These are phyloP conservation scores for Centrapalus pauciflorus DNA, from an alignment of 129 eudicot species.

Conservation along the genomic window DNA sequence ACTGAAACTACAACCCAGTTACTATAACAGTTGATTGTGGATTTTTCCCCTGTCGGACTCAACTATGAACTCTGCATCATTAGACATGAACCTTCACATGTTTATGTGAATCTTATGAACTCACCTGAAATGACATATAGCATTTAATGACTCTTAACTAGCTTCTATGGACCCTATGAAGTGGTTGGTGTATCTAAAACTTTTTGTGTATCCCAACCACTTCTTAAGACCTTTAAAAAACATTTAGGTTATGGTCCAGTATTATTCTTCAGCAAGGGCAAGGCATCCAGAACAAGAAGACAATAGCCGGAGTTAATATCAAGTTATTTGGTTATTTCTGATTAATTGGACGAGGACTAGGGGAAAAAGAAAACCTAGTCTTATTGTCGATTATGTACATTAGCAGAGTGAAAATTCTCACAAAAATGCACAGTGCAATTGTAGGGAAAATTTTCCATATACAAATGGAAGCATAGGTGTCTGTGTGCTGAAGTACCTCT, in stretches of 20 bases:
- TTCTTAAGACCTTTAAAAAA: neutral
- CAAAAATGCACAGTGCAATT: neutral
- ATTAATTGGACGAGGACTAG: neutral
- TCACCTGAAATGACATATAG: neutral
- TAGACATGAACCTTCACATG: neutral
- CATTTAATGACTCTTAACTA: neutral
- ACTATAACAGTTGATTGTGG: neutral
- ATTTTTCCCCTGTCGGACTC: neutral
- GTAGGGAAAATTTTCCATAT: neutral
- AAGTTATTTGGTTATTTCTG: neutral
- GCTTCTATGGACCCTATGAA: neutral
- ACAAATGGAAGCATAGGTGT: neutral
- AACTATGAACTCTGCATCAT: neutral
- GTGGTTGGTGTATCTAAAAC: neutral
- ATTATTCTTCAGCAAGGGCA: neutral
- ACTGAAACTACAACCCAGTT: neutral
- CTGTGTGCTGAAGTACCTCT: neutral
- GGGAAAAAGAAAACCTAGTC: neutral
- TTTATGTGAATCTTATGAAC: neutral
- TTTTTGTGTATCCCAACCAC: neutral
- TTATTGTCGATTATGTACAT: neutral
- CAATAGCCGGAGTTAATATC: neutral
- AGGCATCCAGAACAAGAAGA: neutral
- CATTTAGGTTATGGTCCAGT: neutral
- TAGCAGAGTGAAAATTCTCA: neutral